Evolutionary conservation across 2,329 filamentous ascomycete genomes (phyloP).

Genomic region (Penicillium decumbens): DNA sequence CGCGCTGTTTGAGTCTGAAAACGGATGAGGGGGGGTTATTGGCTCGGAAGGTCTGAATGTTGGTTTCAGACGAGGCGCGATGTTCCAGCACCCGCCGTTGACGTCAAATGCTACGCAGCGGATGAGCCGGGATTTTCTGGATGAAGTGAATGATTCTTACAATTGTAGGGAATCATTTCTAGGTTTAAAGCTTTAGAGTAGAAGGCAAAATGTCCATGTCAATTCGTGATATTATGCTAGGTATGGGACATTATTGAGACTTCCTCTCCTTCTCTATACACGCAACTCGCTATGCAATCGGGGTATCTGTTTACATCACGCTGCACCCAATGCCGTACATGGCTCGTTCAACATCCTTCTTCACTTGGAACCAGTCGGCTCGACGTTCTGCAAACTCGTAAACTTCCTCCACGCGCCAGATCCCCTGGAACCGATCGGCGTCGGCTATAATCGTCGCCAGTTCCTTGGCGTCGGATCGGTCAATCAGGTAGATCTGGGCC

Average conservation of each 20-base stretch:
- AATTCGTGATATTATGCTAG: neutral
- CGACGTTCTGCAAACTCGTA: slow-evolving; percentile 93
- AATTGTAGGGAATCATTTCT: neutral
- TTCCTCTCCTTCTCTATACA: slow-evolving; percentile 7
- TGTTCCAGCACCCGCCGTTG: slow-evolving; percentile 25
- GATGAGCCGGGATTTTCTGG: neutral
- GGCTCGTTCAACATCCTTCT: slow-evolving; percentile 81
- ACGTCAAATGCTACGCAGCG: slow-evolving; percentile 17
- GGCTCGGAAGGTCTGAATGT: slow-evolving; percentile 11
- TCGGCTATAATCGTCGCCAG: slow-evolving; percentile 94
- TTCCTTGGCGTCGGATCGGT: slow-evolving; percentile 80
- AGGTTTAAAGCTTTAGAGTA: neutral
- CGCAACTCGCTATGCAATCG: slow-evolving; percentile 17
- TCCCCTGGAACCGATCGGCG: slow-evolving; percentile 78
- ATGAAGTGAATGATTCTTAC: neutral
- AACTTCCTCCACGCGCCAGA: slow-evolving; percentile 93
- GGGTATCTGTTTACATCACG: slow-evolving; percentile 62
- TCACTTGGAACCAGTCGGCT: slow-evolving; percentile 92
- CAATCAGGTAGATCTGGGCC: slow-evolving; percentile 92
- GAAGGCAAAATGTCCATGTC: neutral
- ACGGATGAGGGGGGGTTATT: slow-evolving; percentile 1
- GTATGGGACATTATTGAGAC: neutral
- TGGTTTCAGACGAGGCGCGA: slow-evolving; percentile 13
- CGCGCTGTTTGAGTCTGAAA: slow-evolving; percentile 9
- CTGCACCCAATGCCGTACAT: slow-evolving; percentile 94